Base-by-base conservation (phyloP, 139 green algal species). In the Desmodesmus armatus region DNA sequence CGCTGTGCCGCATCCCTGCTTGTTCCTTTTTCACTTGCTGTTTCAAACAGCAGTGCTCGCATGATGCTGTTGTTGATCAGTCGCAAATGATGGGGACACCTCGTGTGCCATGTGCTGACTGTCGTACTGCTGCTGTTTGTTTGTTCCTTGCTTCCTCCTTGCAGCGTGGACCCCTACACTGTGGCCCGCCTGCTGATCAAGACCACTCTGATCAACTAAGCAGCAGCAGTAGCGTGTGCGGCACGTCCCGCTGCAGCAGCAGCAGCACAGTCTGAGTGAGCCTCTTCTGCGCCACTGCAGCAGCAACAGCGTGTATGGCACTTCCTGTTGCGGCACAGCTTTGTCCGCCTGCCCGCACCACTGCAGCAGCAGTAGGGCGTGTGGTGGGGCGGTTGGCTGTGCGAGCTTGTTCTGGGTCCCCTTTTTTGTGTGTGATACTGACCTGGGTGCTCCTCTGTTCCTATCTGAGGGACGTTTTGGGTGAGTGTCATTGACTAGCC, bases 111-210 rank as follows among this genome's bases (percentile, higher is more conserved):
- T 13, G 13, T 58, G 47, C 47, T 58, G 47, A 58, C 47, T 58
- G n/a, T n/a, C n/a, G n/a, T n/a, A 13, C 37, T 31, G 66, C 66
- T 74, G 31, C 31, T 37, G 27, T 35, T 17, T 31, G 21, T 40
- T 78, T 39, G 13, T 39, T 7, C 40, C 29, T 65, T 21, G 15
- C 11, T 80, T 51, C 94, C 94, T 31, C 79, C 92, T 51, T 93
- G 94, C 89, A 98, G 97, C 87, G 94, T 98, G 5, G 94, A 98
- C 90, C 95, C 95, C 65, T 96, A 96, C 89, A 94, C 87, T 49
- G 94, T 97, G 5, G 92, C 94, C 17, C 92, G 93, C 80, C 91
- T 97, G 60, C 91, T 97, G 9, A 93, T 97, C 84, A 96, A 96
- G 92, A 93, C 91, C 80, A 92, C 83, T 84, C 75, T 95, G 78